Evolutionary conservation across 1,284 basidiomycete species (phyloP).

Genomic region (Sutorius eximius): DNA sequence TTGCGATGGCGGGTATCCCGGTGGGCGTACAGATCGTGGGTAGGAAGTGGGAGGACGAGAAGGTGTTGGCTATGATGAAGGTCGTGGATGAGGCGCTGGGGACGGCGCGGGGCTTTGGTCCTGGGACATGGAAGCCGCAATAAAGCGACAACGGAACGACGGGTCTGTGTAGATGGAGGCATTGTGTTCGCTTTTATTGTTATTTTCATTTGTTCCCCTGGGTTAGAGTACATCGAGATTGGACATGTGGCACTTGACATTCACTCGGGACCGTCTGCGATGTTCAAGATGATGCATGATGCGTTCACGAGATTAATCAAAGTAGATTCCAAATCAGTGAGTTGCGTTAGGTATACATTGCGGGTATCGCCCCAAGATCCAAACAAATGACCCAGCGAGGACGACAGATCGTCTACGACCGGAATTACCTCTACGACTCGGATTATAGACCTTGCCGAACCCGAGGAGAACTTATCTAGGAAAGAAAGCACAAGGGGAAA

Average conservation of each 20-base stretch:
- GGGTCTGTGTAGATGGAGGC: too few relatives aligned
- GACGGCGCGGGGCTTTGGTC: conserved; percentile 52
- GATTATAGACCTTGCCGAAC: not conserved
- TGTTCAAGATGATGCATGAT: not conserved
- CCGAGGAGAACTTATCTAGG: not conserved
- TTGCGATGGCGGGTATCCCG: conserved; percentile 76
- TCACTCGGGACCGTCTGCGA: not conserved
- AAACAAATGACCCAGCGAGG: not conserved
- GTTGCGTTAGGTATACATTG: conserved; percentile 25
- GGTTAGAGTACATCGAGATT: too few relatives aligned
- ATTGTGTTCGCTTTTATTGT: too few relatives aligned
- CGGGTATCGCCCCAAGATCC: conserved; percentile 4
- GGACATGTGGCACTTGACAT: not conserved
- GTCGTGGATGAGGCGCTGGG: conserved; percentile 72
- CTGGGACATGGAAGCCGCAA: conserved; percentile 35
- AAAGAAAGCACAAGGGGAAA: not conserved
- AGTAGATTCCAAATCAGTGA: not conserved
- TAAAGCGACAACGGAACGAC: not conserved
- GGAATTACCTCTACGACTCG: not conserved
- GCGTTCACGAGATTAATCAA: not conserved
- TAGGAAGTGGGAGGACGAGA: conserved; percentile 82
- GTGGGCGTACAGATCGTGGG: conserved; percentile 83
- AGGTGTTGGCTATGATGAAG: conserved; percentile 79
- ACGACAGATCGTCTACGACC: not conserved
- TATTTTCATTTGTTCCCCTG: too few relatives aligned